Evolutionary conservation across 768 basidiomycete species (phyloP).

Genomic region (Leccinum boreale): DNA sequence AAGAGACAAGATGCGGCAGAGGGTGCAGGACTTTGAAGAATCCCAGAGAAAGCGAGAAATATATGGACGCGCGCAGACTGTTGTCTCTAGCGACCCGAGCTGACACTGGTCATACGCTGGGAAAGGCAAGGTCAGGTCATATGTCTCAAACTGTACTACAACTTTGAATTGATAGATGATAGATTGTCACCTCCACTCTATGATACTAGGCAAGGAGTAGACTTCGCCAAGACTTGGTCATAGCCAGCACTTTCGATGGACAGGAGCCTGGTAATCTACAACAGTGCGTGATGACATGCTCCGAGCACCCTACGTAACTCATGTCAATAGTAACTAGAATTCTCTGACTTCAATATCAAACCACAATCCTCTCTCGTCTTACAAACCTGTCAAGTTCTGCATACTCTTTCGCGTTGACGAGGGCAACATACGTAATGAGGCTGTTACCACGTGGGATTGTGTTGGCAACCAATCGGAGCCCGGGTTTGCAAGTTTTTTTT

Average conservation of each 20-base stretch:
- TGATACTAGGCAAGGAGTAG: not conserved
- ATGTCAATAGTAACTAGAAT: not conserved
- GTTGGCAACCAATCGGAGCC: conserved; percentile 7
- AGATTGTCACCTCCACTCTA: not conserved
- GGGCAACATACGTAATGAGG: not conserved
- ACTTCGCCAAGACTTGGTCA: not conserved
- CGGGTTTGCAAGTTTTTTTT: conserved; percentile 13
- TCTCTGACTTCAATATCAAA: not conserved
- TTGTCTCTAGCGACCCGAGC: conserved; percentile 18
- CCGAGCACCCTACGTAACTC: conserved; percentile 7
- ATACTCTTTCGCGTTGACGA: not conserved
- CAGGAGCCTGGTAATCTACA: not conserved
- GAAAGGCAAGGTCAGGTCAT: conserved; percentile 4
- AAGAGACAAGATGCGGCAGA: conserved; percentile 63
- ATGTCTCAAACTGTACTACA: too few relatives aligned
- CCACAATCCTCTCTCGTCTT: too few relatives aligned
- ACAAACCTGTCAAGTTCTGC: not conserved
- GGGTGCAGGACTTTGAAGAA: conserved; percentile 58
- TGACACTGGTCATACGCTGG: not conserved
- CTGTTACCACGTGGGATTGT: conserved; percentile 8
- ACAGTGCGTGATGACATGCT: conserved; percentile 14
- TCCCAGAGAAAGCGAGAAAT: conserved; percentile 62
- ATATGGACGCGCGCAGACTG: conserved; percentile 55
- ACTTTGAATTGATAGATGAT: not conserved
- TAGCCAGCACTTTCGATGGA: conserved; percentile 2